Conservation (phyloP, 768 basidiomycete genomes). For the Boletus bicolor region DNA sequence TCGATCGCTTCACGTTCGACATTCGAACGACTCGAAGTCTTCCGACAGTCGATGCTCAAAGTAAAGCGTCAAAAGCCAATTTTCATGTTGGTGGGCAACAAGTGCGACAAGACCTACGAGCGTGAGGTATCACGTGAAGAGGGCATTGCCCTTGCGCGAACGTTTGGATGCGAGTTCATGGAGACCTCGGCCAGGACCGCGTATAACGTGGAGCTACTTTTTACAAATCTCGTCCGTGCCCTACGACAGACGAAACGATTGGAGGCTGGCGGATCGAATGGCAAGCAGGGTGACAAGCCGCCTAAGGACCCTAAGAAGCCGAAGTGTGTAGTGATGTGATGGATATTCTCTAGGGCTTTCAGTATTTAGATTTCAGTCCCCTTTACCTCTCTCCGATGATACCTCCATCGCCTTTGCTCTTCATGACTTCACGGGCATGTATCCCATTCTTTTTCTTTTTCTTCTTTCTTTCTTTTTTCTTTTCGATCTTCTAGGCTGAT, state of each 20-base stretch:
- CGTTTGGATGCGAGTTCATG: conserved; percentile 89
- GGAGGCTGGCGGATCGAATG: conserved; percentile 47
- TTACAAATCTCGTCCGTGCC: conserved; percentile 81
- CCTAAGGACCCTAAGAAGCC: conserved; percentile 46
- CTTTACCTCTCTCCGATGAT: conserved; percentile 78
- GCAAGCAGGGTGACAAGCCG: conserved; percentile 38
- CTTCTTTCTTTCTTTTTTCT: conserved; percentile 13
- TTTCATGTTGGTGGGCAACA: conserved; percentile 96
- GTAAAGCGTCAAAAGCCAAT: conserved; percentile 84
- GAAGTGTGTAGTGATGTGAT: conserved; percentile 81
- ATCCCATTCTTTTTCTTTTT: conserved; percentile 17
- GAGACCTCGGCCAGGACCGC: conserved; percentile 97
- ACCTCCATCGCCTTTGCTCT: conserved; percentile 50
- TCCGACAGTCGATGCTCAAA: conserved; percentile 85
- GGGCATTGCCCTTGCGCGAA: conserved; percentile 74
- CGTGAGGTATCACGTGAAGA: conserved; percentile 92
- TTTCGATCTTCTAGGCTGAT: conserved; percentile 32
- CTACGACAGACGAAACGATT: conserved; percentile 64
- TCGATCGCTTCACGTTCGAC: conserved; percentile 93
- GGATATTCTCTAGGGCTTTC: conserved; percentile 57
- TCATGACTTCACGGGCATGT: conserved; percentile 25
- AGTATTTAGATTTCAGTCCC: conserved; percentile 63
- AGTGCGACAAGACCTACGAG: conserved; percentile 88
- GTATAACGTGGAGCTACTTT: conserved; percentile 86
- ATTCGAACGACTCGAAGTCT: conserved; percentile 86